Conservation (phyloP, 495 filamentous ascomycete genomes). For the Aspergillus sclerotioniger region DNA sequence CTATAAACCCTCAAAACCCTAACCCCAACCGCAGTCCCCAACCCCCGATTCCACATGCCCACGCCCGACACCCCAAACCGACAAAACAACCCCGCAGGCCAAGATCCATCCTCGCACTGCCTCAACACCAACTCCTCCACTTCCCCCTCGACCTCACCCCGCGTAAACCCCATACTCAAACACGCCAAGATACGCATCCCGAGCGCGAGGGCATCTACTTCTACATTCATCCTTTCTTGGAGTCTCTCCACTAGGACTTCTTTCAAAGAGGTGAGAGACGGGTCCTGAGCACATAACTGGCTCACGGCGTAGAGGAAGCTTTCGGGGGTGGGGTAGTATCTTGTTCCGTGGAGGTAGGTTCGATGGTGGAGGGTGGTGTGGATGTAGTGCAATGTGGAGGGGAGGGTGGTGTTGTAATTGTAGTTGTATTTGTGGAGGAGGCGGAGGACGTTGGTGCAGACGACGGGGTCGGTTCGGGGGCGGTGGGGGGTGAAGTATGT, state of each 20-base stretch:
- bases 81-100: conserved; percentile 15
- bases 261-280: too few species aligned
- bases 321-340: conserved; percentile 22
- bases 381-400: conserved; percentile 34
- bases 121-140: conserved; percentile 75
- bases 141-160: conserved; percentile 44
- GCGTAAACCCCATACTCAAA: conserved; percentile 2
- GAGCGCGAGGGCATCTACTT: conserved; percentile 15
- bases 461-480: conserved; percentile 21
- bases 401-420: conserved; percentile 31
- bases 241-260: conserved; percentile 13
- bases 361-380: conserved; percentile 12
- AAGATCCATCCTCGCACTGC: conserved; percentile 51
- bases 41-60: conserved; percentile 16
- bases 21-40: conserved; percentile 16
- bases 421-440: conserved; percentile 20
- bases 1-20: neutral
- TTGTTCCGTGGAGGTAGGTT: conserved; percentile 26
- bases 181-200: conserved; percentile 20
- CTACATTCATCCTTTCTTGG: conserved; percentile 11
- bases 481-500: conserved; percentile 18
- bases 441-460: conserved; percentile 21
- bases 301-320: conserved; percentile 23
- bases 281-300: too few species aligned
- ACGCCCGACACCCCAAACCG: neutral